phyloP scores from a whole-genome alignment of 129 eudicot genomes.

The Rutidosis leptorrhynchoides region DNA sequence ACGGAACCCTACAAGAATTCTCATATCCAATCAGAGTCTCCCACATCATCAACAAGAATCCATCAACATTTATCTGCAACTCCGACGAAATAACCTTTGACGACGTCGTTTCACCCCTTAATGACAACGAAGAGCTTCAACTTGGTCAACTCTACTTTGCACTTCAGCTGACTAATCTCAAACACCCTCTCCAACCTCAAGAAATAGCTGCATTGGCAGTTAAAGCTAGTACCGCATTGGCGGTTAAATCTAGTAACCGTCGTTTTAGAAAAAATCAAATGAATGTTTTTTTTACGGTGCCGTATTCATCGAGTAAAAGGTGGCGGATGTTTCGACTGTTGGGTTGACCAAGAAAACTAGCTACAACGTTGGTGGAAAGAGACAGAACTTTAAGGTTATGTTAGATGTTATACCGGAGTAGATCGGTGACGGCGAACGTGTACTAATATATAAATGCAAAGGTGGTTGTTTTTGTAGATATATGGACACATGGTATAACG shows the following conservation, averaged over 20 bases:
- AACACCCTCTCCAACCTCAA: conserved; percentile 62
- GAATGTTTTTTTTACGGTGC: conserved; percentile 9
- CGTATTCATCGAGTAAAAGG: conserved; percentile 33
- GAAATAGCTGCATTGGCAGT: conserved; percentile 98
- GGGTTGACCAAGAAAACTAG: conserved; percentile 23
- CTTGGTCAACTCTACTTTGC: conserved; percentile 82
- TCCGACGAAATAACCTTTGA: conserved; percentile 95
- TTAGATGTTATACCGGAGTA: conserved; percentile 81
- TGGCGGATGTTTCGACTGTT: conserved; percentile 35
- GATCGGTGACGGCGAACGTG: conserved; percentile 5
- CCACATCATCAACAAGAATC: conserved; percentile 48
- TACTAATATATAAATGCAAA: background rate
- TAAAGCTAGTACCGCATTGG: too few species aligned
- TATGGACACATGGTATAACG: conserved; percentile 12
- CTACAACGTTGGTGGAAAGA: conserved; percentile 34
- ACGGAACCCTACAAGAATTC: conserved; percentile 70
- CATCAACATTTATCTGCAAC: conserved; percentile 64
- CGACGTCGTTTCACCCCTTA: conserved; percentile 56
- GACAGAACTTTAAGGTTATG: conserved; percentile 35
- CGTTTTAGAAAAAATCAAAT: conserved; percentile 17
- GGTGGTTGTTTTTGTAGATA: conserved; percentile 9
- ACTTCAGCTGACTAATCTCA: conserved; percentile 55
- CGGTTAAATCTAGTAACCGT: conserved; percentile 71
- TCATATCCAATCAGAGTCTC: conserved; percentile 58
- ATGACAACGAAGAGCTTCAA: conserved; percentile 54